Evolutionary conservation across 2,329 filamentous ascomycete genomes (phyloP).

Genomic region (Colletotrichum australisinense): DNA sequence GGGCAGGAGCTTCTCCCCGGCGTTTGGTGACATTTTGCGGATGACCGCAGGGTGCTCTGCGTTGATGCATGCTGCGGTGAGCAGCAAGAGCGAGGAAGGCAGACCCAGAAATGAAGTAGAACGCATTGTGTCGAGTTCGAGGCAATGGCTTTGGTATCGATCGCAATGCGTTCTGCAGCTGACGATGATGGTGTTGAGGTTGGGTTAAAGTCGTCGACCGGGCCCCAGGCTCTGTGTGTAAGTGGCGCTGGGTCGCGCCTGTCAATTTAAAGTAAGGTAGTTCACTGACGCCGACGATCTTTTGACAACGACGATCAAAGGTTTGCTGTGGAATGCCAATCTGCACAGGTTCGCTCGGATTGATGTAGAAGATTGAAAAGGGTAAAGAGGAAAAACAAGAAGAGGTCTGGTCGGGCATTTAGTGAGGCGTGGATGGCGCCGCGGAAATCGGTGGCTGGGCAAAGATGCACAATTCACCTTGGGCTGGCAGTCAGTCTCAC

Average conservation of each 20-base stretch:
- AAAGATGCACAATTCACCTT: neutral
- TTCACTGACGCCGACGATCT: neutral
- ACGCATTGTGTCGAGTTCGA: constrained; percentile 48
- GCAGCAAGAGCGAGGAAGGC: constrained; percentile 57
- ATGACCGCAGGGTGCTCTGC: constrained; percentile 68
- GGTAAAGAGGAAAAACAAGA: neutral
- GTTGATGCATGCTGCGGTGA: constrained; percentile 53
- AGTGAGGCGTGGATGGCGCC: constrained; percentile 7
- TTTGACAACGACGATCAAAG: neutral
- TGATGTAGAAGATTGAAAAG: neutral
- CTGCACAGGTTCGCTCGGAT: neutral
- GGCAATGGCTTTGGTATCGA: neutral
- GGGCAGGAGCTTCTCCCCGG: constrained; percentile 79
- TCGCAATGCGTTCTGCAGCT: neutral
- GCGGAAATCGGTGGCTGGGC: constrained; percentile 34
- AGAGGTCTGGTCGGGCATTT: constrained; percentile 1
- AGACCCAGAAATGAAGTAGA: constrained; percentile 51
- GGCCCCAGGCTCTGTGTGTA: neutral
- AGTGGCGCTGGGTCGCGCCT: constrained; percentile 3
- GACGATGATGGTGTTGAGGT: constrained; percentile 5
- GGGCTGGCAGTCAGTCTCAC: neutral
- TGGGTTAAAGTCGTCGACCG: neutral
- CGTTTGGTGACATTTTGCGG: constrained; percentile 77
- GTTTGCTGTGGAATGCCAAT: neutral
- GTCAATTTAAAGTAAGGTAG: neutral